These are phyloP conservation scores for Eutypella sp. DNA, from an alignment of 2,329 filamentous ascomycete species.

Conservation along the genomic window DNA sequence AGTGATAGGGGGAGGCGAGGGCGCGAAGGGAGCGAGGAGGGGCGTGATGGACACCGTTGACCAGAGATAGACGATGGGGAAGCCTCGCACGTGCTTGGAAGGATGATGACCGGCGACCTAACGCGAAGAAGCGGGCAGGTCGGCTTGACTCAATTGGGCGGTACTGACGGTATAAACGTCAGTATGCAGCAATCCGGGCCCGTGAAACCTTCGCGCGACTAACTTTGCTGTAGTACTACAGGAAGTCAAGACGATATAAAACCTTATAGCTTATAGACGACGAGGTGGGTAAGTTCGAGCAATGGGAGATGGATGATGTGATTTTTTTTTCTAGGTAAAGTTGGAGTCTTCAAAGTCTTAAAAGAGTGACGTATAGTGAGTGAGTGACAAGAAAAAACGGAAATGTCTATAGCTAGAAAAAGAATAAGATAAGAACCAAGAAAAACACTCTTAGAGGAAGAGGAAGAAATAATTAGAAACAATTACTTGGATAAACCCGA, in stretches of 20 bases:
- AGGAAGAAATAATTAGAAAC: not conserved
- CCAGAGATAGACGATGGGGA: not conserved
- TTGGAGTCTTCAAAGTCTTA: too few relatives aligned
- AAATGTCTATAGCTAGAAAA: too few relatives aligned
- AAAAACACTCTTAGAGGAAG: too few relatives aligned
- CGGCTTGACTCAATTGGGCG: not conserved
- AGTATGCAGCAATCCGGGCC: not conserved
- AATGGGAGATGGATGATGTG: too few relatives aligned
- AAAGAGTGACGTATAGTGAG: not conserved
- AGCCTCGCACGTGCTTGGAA: not conserved
- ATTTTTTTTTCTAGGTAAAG: too few relatives aligned
- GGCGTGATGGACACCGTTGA: not conserved
- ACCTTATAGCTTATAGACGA: too few relatives aligned
- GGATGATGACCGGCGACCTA: not conserved
- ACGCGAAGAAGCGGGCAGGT: not conserved
- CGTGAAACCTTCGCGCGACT: not conserved
- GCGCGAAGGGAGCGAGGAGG: too few relatives aligned
- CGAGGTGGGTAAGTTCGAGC: too few relatives aligned
- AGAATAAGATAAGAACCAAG: too few relatives aligned
- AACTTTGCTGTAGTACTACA: too few relatives aligned
- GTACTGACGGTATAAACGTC: not conserved
- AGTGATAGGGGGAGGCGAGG: too few relatives aligned
- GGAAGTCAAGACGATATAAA: too few relatives aligned
- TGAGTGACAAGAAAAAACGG: not conserved
- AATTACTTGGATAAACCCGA: not conserved